phyloP scores from a whole-genome alignment of 192 early-diverging fungal genomes.

The Rhizophagus prolifer region DNA sequence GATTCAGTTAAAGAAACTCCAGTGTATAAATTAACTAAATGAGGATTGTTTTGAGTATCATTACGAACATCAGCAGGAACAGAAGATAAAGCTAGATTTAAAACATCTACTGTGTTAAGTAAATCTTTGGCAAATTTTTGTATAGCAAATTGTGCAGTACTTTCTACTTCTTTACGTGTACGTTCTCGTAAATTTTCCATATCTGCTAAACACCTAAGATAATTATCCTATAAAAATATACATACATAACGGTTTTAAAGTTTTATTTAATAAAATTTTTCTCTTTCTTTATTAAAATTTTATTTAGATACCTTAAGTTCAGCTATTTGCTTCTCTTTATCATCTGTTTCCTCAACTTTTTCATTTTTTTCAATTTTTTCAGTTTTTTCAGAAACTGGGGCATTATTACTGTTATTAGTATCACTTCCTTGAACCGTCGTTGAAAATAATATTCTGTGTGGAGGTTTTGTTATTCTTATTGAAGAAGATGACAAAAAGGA shows the following conservation, averaged over 20 bases:
- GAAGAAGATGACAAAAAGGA: neutral
- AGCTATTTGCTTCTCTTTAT: slow-evolving; percentile 78
- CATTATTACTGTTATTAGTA: neutral
- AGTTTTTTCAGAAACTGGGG: too few species aligned
- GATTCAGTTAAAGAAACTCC: slow-evolving; percentile 89
- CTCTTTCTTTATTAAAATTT: neutral
- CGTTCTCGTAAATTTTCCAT: slow-evolving; percentile 94
- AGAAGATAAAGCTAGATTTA: slow-evolving; percentile 84
- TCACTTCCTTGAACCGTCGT: neutral
- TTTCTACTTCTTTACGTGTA: slow-evolving; percentile 80
- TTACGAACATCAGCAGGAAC: slow-evolving; percentile 67
- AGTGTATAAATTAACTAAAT: slow-evolving; percentile 76
- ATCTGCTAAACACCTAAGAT: slow-evolving; percentile 92
- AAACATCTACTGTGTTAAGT: slow-evolving; percentile 86
- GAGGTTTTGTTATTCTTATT: neutral
- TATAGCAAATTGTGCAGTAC: slow-evolving; percentile 84
- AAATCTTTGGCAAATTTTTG: slow-evolving; percentile 99
- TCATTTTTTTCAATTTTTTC: neutral
- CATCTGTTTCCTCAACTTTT: neutral
- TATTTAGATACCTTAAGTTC: slow-evolving; percentile 65
- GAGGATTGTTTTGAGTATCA: slow-evolving; percentile 43
- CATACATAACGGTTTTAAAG: neutral
- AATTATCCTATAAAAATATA: slow-evolving; percentile 64
- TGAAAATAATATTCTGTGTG: neutral
- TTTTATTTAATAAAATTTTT: too few species aligned